Percentiles rank a stretch among this genome's conserved stretches.
These are phyloP conservation scores for Aspergillus brunneoviolaceus DNA, from an alignment of 2,329 filamentous ascomycete genomes.

Conservation along the genomic window DNA sequence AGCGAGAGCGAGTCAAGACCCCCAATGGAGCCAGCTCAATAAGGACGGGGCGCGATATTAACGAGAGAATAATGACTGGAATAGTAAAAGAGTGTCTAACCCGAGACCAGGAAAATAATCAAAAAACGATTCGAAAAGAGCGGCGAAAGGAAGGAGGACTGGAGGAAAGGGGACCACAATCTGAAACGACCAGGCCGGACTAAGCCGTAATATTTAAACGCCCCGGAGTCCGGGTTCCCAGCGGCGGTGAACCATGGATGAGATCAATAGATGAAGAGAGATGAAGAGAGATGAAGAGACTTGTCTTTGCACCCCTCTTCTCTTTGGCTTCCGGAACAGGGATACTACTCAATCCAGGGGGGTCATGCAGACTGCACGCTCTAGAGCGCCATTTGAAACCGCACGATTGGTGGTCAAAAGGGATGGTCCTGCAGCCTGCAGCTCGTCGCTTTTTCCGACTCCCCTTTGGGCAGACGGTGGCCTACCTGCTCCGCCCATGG, in stretches of 20 bases:
- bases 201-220: constrained; percentile 19
- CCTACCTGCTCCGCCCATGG: not conserved
- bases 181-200: constrained; percentile 24
- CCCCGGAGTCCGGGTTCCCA: constrained; percentile 30
- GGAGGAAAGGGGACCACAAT: constrained; percentile 25
- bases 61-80: constrained; percentile 9
- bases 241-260: constrained; percentile 26
- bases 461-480: constrained; percentile 10
- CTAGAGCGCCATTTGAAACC: constrained; percentile 17
- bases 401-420: constrained; percentile 18
- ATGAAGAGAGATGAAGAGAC: not conserved
- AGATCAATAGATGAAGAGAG: not conserved
- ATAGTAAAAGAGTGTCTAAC: constrained; percentile 31
- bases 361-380: constrained; percentile 24
- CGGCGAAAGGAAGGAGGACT: constrained; percentile 31
- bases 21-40: constrained; percentile 4
- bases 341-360: constrained; percentile 25
- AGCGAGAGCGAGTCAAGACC: constrained; percentile 14
- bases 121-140: constrained; percentile 36
- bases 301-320: no score
- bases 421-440: constrained; percentile 4
- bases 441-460: constrained; percentile 12
- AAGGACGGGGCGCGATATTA: constrained; percentile 10
- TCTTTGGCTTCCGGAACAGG: not conserved
- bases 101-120: constrained; percentile 25